A percentile compares a stretch with the other conserved stretches of the same genome.
Conservation (phyloP, 139 green algal genomes). For the Tetradesmus lagerheimii region DNA sequence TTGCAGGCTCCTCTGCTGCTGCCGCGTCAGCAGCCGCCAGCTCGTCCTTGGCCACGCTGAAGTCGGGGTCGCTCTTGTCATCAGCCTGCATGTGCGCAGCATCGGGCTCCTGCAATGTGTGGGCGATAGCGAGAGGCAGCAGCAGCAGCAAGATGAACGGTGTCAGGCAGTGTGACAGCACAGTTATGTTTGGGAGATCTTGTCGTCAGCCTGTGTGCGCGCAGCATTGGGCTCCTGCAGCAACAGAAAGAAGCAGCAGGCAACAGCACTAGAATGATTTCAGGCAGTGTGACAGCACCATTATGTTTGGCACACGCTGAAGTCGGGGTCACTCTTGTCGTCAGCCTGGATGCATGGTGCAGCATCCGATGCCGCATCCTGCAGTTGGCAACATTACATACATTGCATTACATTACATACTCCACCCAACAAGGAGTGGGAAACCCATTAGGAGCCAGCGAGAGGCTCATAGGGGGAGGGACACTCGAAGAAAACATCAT, state of each 20-base stretch:
- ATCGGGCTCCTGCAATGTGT: slow-evolving; percentile 42
- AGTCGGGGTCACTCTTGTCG: no score
- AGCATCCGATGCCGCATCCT: no score
- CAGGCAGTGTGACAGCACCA: no score
- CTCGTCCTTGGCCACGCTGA: slow-evolving; percentile 39
- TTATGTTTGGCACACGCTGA: no score
- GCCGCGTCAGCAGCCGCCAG: slow-evolving; percentile 12
- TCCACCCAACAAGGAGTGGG: no score
- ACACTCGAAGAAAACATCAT: no score
- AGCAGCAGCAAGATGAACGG: no score
- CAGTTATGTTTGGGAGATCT: neutral
- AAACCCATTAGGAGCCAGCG: no score
- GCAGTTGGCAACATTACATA: no score
- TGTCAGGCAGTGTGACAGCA: neutral
- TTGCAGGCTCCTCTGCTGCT: slow-evolving; percentile 21
- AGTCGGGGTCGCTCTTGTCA: slow-evolving; percentile 37
- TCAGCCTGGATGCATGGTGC: slow-evolving; percentile 41
- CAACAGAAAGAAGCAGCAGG: neutral
- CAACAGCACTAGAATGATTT: no score
- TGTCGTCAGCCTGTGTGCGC: slow-evolving; percentile 35
- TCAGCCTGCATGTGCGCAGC: slow-evolving; percentile 43
- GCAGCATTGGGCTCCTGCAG: slow-evolving; percentile 44
- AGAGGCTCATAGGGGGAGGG: no score
- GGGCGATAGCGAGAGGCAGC: neutral
- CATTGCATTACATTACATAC: no score